Evolutionary conservation across 257 asterid genomes (phyloP).

Genomic region (Salvia splendens): DNA sequence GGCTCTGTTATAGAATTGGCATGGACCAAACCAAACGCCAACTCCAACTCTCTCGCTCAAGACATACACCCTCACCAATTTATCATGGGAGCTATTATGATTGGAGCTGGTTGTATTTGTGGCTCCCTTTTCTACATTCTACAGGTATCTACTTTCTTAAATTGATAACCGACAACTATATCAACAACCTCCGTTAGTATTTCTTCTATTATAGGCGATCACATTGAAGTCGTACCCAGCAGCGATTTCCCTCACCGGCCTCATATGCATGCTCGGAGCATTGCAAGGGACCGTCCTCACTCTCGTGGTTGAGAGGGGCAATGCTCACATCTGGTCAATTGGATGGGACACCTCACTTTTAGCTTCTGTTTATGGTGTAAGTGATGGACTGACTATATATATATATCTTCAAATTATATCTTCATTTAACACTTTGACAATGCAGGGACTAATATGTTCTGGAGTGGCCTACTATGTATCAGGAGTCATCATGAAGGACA

Average conservation of each 20-base stretch:
- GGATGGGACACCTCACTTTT: conserved; percentile 53
- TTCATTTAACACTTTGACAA: too few relatives aligned
- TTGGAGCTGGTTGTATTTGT: conserved; percentile 57
- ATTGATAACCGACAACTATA: too few relatives aligned
- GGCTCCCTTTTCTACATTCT: conserved; percentile 65
- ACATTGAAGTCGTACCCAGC: conserved; percentile 62
- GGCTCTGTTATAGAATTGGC: conserved; percentile 61
- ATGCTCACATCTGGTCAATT: conserved; percentile 47
- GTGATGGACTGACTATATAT: too few relatives aligned
- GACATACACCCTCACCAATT: conserved; percentile 39
- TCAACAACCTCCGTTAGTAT: too few relatives aligned
- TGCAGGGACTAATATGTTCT: conserved; percentile 52
- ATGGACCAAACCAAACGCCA: conserved; percentile 47
- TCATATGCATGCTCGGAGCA: conserved; percentile 53
- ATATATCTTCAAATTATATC: too few relatives aligned
- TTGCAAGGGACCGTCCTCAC: conserved; percentile 55
- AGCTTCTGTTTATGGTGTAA: conserved; percentile 50
- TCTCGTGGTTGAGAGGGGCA: conserved; percentile 47
- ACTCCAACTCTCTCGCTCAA: conserved; percentile 5
- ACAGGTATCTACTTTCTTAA: conserved; percentile 41
- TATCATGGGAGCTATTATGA: conserved; percentile 59
- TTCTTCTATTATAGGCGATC: conserved; percentile 34
- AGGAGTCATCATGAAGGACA: conserved; percentile 49
- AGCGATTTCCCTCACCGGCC: conserved; percentile 53
- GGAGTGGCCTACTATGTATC: conserved; percentile 51